Conservation (phyloP, 1,284 basidiomycete genomes). For the Pseudozyma tsukubaensis region DNA sequence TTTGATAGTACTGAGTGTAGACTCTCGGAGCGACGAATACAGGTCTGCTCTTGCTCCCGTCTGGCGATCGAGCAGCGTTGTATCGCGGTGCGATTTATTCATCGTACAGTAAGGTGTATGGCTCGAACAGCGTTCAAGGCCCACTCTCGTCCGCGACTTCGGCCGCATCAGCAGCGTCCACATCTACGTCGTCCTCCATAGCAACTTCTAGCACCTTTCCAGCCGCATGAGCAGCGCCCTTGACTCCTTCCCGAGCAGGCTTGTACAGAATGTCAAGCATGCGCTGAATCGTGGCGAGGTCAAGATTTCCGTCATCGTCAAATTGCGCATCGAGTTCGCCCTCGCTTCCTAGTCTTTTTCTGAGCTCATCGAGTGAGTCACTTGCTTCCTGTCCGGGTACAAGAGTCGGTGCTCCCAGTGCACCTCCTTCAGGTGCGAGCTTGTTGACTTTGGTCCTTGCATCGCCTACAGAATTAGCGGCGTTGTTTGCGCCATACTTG, state of each 20-base stretch:
- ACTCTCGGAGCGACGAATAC: too few relatives aligned
- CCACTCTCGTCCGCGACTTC: slow-evolving; percentile 42
- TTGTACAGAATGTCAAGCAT: slow-evolving; percentile 61
- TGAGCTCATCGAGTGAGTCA: slow-evolving; percentile 31
- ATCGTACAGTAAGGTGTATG: not conserved
- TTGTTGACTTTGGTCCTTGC: slow-evolving; percentile 39
- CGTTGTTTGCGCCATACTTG: slow-evolving; percentile 34
- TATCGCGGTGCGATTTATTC: not conserved
- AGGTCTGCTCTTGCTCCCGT: too few relatives aligned
- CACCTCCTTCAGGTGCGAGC: slow-evolving; percentile 37
- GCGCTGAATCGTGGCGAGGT: slow-evolving; percentile 57
- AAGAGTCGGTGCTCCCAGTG: slow-evolving; percentile 33
- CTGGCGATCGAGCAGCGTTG: too few relatives aligned
- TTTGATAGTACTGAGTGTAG: too few relatives aligned
- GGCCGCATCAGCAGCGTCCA: slow-evolving; percentile 41
- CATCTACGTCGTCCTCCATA: slow-evolving; percentile 32
- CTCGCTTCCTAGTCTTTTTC: slow-evolving; percentile 31
- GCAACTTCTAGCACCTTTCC: slow-evolving; percentile 31
- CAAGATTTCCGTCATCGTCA: slow-evolving; percentile 59
- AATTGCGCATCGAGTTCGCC: slow-evolving; percentile 54
- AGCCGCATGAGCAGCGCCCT: slow-evolving; percentile 22
- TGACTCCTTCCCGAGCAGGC: slow-evolving; percentile 38
- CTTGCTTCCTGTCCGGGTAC: slow-evolving; percentile 36
- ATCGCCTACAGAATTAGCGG: slow-evolving; percentile 9
- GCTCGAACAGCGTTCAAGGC: slow-evolving; percentile 2